These are phyloP conservation scores for Boletus tomentosulus DNA, from an alignment of 768 basidiomycete species.

Conservation along the genomic window DNA sequence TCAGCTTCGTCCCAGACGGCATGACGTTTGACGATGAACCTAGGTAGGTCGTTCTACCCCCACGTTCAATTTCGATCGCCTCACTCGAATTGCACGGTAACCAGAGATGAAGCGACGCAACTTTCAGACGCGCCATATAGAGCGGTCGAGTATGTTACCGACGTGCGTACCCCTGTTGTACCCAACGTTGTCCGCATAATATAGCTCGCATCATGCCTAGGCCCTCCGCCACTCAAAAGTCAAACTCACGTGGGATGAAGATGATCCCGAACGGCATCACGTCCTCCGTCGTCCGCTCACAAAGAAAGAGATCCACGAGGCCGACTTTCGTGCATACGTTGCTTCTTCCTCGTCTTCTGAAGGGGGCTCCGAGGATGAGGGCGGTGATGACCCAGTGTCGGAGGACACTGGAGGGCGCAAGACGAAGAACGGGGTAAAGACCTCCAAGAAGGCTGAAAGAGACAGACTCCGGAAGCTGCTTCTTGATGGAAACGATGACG, in stretches of 20 bases:
- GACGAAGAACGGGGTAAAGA: slow-evolving; percentile 16
- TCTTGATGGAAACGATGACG: slow-evolving; percentile 60
- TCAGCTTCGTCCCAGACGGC: slow-evolving; percentile 89
- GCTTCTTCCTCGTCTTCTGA: slow-evolving; percentile 70
- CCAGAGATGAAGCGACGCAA: slow-evolving; percentile 81
- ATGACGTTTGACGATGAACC: slow-evolving; percentile 81
- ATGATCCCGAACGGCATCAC: slow-evolving; percentile 82
- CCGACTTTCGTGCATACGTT: slow-evolving; percentile 79
- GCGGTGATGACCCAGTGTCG: neutral
- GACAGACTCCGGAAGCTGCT: slow-evolving; percentile 74
- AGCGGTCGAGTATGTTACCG: slow-evolving; percentile 86
- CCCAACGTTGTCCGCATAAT: neutral
- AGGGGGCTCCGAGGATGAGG: slow-evolving; percentile 38
- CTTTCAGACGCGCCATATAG: slow-evolving; percentile 58
- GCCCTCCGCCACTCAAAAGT: slow-evolving; percentile 97
- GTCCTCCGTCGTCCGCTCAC: slow-evolving; percentile 76
- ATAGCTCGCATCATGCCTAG: slow-evolving; percentile 36
- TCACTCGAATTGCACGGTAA: neutral
- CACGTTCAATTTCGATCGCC: neutral
- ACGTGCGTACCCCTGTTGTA: slow-evolving; percentile 48
- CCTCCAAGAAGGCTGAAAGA: slow-evolving; percentile 45
- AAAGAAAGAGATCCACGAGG: slow-evolving; percentile 84
- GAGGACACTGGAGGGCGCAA: slow-evolving; percentile 2
- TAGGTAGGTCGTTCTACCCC: slow-evolving; percentile 42
- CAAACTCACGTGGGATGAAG: slow-evolving; percentile 97